Evolutionary conservation across 495 filamentous ascomycete genomes (phyloP), one percentile per base, ranked within the genome.

Genomic region (Penicillium soppii): DNA sequence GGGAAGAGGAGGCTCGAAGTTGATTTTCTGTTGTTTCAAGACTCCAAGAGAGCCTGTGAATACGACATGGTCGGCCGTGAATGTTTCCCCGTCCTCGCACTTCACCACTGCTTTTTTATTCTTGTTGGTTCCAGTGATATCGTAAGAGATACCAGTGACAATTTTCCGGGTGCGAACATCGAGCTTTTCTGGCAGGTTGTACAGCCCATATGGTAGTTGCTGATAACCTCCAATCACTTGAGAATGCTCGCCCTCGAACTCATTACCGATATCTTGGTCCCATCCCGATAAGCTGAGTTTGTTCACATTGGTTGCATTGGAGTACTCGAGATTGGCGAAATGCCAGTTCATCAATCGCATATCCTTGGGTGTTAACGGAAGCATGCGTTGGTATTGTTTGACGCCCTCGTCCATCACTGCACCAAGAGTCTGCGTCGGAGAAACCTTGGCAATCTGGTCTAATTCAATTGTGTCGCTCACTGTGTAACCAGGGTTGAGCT

Each of bases 231-330:
- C 94, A 35, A 95, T 77, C 12, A 99, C 83, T 78, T 94, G 89
- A 4, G 90, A 86, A 59, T 99, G 94, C 43, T 89, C 85, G 15
- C 94, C 94, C 62, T 95, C 91, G 68, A 96, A 97, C 58, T 99
- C 94, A 65, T 99, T 97, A 1, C 95, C 94, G 37, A 90, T 89
- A 61, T 97, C 94, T 61, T 97, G 87, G 68, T 99, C 94, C 90
- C 94, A 97, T 2, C 91, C 87, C 7, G 86, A 85, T 3, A 99
- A 81, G 68, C 92, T 97, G 15, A 97, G 80, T 46, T 88, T 84
- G 49, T 86, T 81, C 45, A 95, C 85, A 62, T 91, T 95, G 5
- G 82, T 85, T 0, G 94, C 95, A 61, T 97, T 97, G 39, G 92
- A 92, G 61, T 99, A 99, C 63, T 99, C 94, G 23, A 97, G 77